Evolutionary conservation across 192 early-diverging fungal species (phyloP).

Genomic region (Dissophora globulifera): DNA sequence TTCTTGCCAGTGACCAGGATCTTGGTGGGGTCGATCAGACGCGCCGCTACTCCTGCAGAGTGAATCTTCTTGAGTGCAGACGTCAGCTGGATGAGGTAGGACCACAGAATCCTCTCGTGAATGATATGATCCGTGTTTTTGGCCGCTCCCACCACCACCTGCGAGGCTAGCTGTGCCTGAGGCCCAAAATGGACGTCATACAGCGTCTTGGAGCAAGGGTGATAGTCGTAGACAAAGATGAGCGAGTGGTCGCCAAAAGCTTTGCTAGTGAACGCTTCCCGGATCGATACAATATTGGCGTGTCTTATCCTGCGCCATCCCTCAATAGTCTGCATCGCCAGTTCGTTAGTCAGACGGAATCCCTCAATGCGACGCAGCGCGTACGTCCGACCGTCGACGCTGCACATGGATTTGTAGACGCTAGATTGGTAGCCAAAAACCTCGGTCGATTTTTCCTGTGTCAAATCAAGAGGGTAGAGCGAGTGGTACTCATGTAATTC

Average conservation of each 20-base stretch:
- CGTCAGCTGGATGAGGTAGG: slow-evolving; percentile 80
- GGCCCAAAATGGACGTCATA: slow-evolving; percentile 74
- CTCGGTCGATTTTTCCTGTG: slow-evolving; percentile 64
- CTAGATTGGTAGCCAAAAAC: slow-evolving; percentile 77
- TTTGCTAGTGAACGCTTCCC: slow-evolving; percentile 95
- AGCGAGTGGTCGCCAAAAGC: slow-evolving; percentile 97
- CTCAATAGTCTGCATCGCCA: slow-evolving; percentile 86
- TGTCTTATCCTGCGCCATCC: slow-evolving; percentile 86
- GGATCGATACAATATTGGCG: slow-evolving; percentile 85
- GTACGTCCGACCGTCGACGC: slow-evolving; percentile 88
- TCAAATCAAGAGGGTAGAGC: slow-evolving; percentile 71
- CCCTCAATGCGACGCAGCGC: slow-evolving; percentile 85
- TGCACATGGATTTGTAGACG: slow-evolving; percentile 88
- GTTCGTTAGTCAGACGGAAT: slow-evolving; percentile 79
- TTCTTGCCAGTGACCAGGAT: slow-evolving; percentile 88
- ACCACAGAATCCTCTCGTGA: slow-evolving; percentile 82
- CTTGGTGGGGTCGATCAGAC: slow-evolving; percentile 83
- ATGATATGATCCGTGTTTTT: slow-evolving; percentile 56
- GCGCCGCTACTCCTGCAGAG: slow-evolving; percentile 78
- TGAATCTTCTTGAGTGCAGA: slow-evolving; percentile 88
- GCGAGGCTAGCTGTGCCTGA: slow-evolving; percentile 56
- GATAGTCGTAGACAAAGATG: slow-evolving; percentile 96
- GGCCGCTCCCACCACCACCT: slow-evolving; percentile 45
- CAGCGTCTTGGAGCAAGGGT: slow-evolving; percentile 83
- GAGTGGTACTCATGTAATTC: slow-evolving; percentile 94